Evolutionary conservation across 768 basidiomycete genomes (phyloP), one percentile per base, ranked within the genome.

Genomic region (Lactarius sp.): DNA sequence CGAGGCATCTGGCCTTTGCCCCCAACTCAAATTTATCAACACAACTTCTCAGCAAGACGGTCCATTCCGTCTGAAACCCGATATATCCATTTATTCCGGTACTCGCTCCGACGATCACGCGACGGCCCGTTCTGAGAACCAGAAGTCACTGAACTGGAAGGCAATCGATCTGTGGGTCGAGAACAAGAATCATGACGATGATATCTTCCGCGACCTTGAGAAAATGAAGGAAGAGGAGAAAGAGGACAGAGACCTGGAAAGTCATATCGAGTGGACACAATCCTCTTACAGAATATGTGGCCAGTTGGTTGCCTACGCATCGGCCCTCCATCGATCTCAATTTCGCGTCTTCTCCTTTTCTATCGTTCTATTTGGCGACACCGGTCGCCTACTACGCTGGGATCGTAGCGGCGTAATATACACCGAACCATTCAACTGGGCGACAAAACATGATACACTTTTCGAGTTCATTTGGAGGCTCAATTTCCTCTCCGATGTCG

Each of bases 391-490:
- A 9, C 33, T 65, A n/a, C 39, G 59, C 5, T 65, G 64, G 64
- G 59, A 65, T 14, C 53, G 59, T 33, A 54, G 51, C 7, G 64
- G 52, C 0, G 47, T 33, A 5, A 50, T 64, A 37, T 58, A 59
- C 34, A 55, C 62, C 12, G 31, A 64, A 31, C 2, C 10, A 22
- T 64, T 64, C 36, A 36, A 64, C 34, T 64, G 54, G 36, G 20
- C 33, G 1, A 33, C 16, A 12, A 4, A 55, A 14, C 58, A 46
- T 7, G 52, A 60, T 10, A 42, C 36, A 13, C 36, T 60, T 12
- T 53, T 50, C 36, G 53, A 65, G 37, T 60, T 60, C 39, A 34
- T 65, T 9, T 65, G 63, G 63, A 27, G 59, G 12, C 52, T 56
- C 27, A 65, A 60, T 42, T 50, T 53, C 47, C 42, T 65, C 6